Base-by-base conservation (phyloP, 208 protist species). In the Acanthamoeba lenticulata region DNA sequence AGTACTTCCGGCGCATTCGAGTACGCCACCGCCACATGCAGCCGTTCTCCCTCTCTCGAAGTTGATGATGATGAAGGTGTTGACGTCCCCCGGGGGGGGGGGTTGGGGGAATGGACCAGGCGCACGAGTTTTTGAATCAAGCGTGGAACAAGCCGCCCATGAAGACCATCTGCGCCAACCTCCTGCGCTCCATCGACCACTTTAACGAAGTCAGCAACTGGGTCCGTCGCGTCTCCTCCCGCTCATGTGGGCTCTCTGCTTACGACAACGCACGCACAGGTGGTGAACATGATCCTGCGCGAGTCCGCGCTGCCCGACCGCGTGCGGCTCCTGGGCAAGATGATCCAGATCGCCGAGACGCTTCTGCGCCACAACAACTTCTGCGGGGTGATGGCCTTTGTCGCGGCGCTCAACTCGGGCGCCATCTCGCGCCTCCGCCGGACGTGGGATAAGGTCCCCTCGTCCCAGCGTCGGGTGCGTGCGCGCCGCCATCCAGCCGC, bases 121-220 rank as follows among this genome's bases (percentile, higher is more conserved):
- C 67, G 4, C 67, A 77, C 19, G 67, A 77, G 67, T 77, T 77
- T 13, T 13, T 77, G 6, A 77, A 77, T 44, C 67, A 77, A 29
- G 67, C 67, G 38, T 77, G 67, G 67, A 77, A 77, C 38, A 77
- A 77, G 38, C 34, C 67, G 29, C 67, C 67, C 2, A 77, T 77
- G 67, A 77, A 77, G 67, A 77, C 1, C 67, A 77, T 77, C 29
- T 77, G 67, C 38, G 29, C 67, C 67, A 77, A 77, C 19, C 67
- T 77, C 4, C 67, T 77, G 7, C 21, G 5, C 38, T 45, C 67
- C 5, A 77, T 77, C 38, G 67, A 77, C 21, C 67, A 77, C 38
- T 77, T 77, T 34, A 77, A 77, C 38, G 67, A 4, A 34, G 17
- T 77, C 32, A 77, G 67, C 67, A 1, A 38, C 4, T 77, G 67